These are phyloP conservation scores for Halophytophthora polymorphica DNA, from an alignment of 352 stramenopile species.

Conservation along the genomic window DNA sequence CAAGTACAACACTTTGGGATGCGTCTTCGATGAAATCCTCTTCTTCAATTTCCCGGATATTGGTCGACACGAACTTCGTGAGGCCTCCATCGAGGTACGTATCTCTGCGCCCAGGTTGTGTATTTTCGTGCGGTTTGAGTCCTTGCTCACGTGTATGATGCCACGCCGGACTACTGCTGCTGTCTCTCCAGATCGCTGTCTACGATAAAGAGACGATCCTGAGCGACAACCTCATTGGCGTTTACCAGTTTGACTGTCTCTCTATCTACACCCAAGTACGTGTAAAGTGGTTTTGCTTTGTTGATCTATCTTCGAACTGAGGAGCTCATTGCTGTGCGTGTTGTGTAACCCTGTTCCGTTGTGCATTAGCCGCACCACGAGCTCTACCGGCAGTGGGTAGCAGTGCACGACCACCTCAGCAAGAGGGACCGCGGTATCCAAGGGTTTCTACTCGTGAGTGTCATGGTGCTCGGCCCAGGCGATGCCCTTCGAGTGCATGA, in stretches of 20 bases:
- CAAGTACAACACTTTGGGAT: constrained; percentile 76
- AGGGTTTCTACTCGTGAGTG: constrained; percentile 65
- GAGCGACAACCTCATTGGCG: constrained; percentile 82
- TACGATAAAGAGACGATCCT: constrained; percentile 71
- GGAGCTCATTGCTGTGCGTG: neutral
- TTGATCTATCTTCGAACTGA: neutral
- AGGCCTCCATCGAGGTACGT: constrained; percentile 65
- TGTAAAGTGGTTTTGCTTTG: neutral
- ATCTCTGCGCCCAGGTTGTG: constrained; percentile 1
- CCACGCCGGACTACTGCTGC: neutral
- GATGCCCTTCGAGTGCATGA: constrained; percentile 67
- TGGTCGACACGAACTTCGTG: constrained; percentile 56
- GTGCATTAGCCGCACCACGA: constrained; percentile 71
- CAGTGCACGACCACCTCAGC: constrained; percentile 87
- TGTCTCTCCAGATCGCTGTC: constrained; percentile 43
- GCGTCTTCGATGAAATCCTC: constrained; percentile 89
- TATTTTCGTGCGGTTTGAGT: neutral
- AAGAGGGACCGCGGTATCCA: constrained; percentile 83
- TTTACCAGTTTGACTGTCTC: constrained; percentile 81
- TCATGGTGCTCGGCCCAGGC: constrained; percentile 68
- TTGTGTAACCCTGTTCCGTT: neutral
- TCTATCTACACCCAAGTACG: constrained; percentile 68
- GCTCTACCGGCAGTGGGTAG: constrained; percentile 88
- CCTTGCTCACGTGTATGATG: neutral
- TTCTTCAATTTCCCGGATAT: constrained; percentile 90